These are phyloP conservation scores for Monosporozyma aquatica DNA, from an alignment of 805 yeast species.

Conservation along the genomic window DNA sequence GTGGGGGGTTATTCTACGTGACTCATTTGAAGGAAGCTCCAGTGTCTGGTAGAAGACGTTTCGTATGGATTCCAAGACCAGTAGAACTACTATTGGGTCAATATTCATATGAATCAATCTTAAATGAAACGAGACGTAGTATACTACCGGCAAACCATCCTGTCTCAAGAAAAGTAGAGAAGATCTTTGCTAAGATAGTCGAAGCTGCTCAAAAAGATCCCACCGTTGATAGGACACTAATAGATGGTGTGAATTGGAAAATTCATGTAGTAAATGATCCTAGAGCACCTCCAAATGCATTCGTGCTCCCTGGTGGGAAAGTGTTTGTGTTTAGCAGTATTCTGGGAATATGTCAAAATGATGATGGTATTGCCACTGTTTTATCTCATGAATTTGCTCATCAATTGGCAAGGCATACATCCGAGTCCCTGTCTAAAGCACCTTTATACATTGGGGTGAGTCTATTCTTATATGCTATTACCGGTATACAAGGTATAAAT, in stretches of 20 bases:
- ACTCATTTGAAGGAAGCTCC: slow-evolving; percentile 73
- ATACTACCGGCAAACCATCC: slow-evolving; percentile 62
- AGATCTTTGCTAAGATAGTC: slow-evolving; percentile 57
- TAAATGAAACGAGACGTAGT: slow-evolving; percentile 42
- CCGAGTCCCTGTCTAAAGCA: slow-evolving; percentile 68
- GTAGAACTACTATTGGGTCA: slow-evolving; percentile 57
- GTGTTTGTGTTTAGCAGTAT: slow-evolving; percentile 82
- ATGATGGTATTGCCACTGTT: slow-evolving; percentile 93
- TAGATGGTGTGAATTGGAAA: slow-evolving; percentile 48
- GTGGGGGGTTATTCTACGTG: slow-evolving; percentile 33
- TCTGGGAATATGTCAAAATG: slow-evolving; percentile 65
- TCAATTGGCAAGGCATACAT: slow-evolving; percentile 84
- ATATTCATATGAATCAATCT: slow-evolving; percentile 50
- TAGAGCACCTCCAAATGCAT: slow-evolving; percentile 84
- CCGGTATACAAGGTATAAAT: slow-evolving; percentile 50
- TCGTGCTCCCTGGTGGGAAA: slow-evolving; percentile 92
- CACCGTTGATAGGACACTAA: slow-evolving; percentile 27
- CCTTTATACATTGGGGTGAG: slow-evolving; percentile 59
- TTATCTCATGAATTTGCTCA: slow-evolving; percentile 90
- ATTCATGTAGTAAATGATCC: slow-evolving; percentile 71
- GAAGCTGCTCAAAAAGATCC: slow-evolving; percentile 41
- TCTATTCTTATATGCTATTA: slow-evolving; percentile 44
- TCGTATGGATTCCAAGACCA: slow-evolving; percentile 62
- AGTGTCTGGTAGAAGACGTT: slow-evolving; percentile 59
- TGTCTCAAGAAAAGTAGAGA: slow-evolving; percentile 42